Conservation (phyloP, 1,139 yeast genomes). For the Casaregolazyma suthepensis region DNA sequence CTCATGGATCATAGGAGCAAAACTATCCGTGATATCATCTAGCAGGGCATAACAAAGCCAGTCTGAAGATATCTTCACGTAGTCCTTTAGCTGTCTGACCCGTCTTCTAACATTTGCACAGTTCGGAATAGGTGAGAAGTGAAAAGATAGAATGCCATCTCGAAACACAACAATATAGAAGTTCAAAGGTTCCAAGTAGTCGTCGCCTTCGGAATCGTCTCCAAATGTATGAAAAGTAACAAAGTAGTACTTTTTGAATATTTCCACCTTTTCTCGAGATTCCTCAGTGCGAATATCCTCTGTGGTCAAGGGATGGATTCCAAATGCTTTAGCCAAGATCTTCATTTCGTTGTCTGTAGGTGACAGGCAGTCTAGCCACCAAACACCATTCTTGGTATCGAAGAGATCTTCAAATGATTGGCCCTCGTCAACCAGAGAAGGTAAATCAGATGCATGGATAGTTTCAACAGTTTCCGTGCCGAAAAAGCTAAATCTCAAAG, state of each 20-base stretch:
- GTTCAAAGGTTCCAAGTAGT: conserved; percentile 79
- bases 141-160: conserved; percentile 79
- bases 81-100: conserved; percentile 83
- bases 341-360: conserved; percentile 97
- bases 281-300: conserved; percentile 94
- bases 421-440: conserved; percentile 61
- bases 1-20: conserved; percentile 82
- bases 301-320: conserved; percentile 90
- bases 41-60: conserved; percentile 92
- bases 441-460: conserved; percentile 79
- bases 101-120: conserved; percentile 87
- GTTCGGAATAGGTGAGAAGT: conserved; percentile 74
- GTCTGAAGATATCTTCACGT: conserved; percentile 81
- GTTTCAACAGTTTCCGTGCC: conserved; percentile 80
- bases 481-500: conserved; percentile 70
- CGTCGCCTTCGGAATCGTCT: conserved; percentile 56
- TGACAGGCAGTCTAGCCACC: conserved; percentile 86
- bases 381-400: conserved; percentile 49
- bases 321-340: conserved; percentile 80
- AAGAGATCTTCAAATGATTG: conserved; percentile 63
- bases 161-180: conserved; percentile 84
- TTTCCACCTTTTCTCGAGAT: conserved; percentile 88
- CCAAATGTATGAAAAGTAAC: conserved; percentile 93
- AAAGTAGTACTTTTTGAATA: conserved; percentile 82
- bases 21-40: conserved; percentile 91